Base-by-base conservation (phyloP, 1,139 yeast genomes). In the Citeromyces siamensis region DNA sequence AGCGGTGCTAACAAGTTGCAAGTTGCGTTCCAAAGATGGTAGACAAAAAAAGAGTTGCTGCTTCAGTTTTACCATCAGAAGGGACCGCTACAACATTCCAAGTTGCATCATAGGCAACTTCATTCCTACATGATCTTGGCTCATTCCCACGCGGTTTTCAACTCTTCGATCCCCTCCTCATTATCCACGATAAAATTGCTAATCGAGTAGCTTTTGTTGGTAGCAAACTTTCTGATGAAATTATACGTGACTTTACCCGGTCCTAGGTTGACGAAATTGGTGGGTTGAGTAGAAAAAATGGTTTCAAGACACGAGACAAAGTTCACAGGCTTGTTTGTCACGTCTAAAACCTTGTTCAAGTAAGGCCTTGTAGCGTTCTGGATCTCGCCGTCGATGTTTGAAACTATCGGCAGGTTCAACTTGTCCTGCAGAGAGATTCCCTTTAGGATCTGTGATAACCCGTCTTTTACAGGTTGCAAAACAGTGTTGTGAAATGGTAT, bases 61-160 rank as follows among this genome's bases (percentile, higher is more conserved):
- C 55, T 88, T 90, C 56, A 82, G 95, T 50, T 88, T 90, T 55
- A 90, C 98, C 0, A 85, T 90, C 21, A 66, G 96, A 49, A 69
- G 98, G 45, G 98, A 90, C 53, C 60, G 94, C 41, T 88, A 90
- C 56, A 88, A 90, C 50, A 88, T 90, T 43, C 98, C 98, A 16
- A 82, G 94, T 56, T 86, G 96, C 59, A 90, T 90, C 35, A 94
- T 90, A 20, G 98, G 97, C 2, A 90, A 90, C 53, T 90, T 90
- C 53, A 86, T 90, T 38, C 97, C 97, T 8, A 77, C 84, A 32
- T 79, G 71, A 45, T 57, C 50, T 26, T 50, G 32, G 13, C 7
- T 23, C 10, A 6, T n/a, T 10, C 12, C 31, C 31, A 26, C 31
- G 16, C 36, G 7, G n/a, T 21, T 16, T 16, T 28, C 14, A 32